Evolutionary conservation across 805 yeast species (phyloP), one percentile per base, ranked within the genome.

Genomic region (Yamadazyma sp.): DNA sequence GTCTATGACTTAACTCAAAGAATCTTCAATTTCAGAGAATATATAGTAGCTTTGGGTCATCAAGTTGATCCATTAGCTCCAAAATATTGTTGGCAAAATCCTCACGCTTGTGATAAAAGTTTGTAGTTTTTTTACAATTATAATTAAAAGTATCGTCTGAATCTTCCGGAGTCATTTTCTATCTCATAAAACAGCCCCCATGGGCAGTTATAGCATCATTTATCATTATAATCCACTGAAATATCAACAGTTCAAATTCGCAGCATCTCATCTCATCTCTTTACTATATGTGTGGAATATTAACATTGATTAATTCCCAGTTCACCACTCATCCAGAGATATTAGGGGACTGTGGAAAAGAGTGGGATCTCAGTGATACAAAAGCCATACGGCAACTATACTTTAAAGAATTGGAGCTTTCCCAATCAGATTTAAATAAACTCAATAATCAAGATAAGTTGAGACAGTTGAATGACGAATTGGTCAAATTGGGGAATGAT

Each of bases 91-190:
- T 28, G 53, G 30, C 43, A 45, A 38, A 48, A 63, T 27, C 69
- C 71, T 8, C 69, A 62, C 43, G 48, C 62, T 15, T 66, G 72
- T 46, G 70, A 65, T 30, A 5, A n/a, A n/a, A n/a, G n/a, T n/a
- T n/a, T n/a, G n/a, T n/a, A n/a, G n/a, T n/a, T n/a, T n/a, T n/a
- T n/a, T n/a, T n/a, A n/a, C n/a, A n/a, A n/a, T n/a, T n/a, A n/a
- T n/a, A n/a, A n/a, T n/a, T n/a, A n/a, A n/a, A n/a, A n/a, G n/a
- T n/a, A n/a, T n/a, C n/a, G n/a, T n/a, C n/a, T n/a, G n/a, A n/a
- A n/a, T n/a, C n/a, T n/a, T n/a, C n/a, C n/a, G n/a, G n/a, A n/a
- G n/a, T n/a, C n/a, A n/a, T n/a, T n/a, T n/a, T n/a, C n/a, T n/a
- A n/a, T n/a, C n/a, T n/a, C n/a, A n/a, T n/a, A n/a, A n/a, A n/a